Evolutionary conservation across 768 basidiomycete genomes (phyloP).

Genomic region (Boletus vinaceobasis): DNA sequence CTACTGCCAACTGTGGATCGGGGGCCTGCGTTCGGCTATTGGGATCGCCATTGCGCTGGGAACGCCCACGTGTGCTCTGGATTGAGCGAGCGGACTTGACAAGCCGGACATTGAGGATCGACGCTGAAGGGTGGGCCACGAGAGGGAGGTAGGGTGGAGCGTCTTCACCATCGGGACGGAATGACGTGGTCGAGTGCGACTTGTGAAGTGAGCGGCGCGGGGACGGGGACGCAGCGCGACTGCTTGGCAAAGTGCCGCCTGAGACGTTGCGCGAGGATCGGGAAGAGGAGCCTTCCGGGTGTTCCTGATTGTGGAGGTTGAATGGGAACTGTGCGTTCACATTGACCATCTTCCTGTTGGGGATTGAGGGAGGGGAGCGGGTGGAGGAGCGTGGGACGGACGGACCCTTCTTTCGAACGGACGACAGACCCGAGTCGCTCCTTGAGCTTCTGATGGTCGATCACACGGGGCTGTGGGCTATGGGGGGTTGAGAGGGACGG

Average conservation of each 20-base stretch:
- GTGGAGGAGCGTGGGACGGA: constrained; percentile 2
- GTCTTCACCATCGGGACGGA: constrained; percentile 21
- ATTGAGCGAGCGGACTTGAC: constrained; percentile 11
- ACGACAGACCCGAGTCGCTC: constrained; percentile 54
- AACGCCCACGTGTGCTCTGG: constrained; percentile 22
- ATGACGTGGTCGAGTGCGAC: constrained; percentile 21
- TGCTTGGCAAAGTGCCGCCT: constrained; percentile 23
- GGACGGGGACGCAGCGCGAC: constrained; percentile 20
- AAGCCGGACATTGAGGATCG: constrained; percentile 27
- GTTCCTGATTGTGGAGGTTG: constrained; percentile 40
- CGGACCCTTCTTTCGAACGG: constrained; percentile 58
- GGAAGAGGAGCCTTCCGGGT: constrained; percentile 22
- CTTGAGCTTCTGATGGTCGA: constrained; percentile 50
- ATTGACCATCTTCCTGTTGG: constrained; percentile 66
- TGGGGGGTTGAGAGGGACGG: background rate
- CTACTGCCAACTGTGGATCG: background rate
- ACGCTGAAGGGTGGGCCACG: background rate
- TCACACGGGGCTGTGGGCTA: constrained; percentile 30
- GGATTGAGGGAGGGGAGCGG: background rate
- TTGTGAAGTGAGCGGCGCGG: constrained; percentile 20
- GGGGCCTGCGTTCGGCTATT: background rate
- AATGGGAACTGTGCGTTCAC: constrained; percentile 60
- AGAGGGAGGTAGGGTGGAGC: constrained; percentile 5
- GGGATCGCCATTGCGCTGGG: constrained; percentile 15
- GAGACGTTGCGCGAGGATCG: constrained; percentile 35